Evolutionary conservation across 352 stramenopile genomes (phyloP).

Genomic region (Stramenopiles sp.): DNA sequence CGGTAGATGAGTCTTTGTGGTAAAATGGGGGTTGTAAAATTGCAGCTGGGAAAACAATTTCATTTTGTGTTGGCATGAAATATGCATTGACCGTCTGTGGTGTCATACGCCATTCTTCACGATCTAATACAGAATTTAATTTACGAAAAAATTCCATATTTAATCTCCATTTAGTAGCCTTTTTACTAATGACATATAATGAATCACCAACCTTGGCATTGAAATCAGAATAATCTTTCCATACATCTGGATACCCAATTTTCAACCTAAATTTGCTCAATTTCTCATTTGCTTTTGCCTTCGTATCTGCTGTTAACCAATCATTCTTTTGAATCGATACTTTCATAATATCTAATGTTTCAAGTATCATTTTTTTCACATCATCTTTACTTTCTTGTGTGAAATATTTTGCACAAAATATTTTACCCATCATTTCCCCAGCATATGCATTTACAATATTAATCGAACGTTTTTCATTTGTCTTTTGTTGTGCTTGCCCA

Average conservation of each 20-base stretch:
- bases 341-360: not conserved
- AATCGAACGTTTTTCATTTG: too few species aligned
- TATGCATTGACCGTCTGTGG: constrained; percentile 74
- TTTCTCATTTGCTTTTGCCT: not conserved
- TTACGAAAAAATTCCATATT: constrained; percentile 17
- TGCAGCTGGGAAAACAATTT: constrained; percentile 84
- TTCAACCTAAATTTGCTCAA: constrained; percentile 39
- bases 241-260: constrained; percentile 41
- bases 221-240: constrained; percentile 32
- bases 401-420: not conserved
- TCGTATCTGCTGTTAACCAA: constrained; percentile 11
- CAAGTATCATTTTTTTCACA: constrained; percentile 1
- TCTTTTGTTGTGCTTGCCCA: too few species aligned
- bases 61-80: constrained; percentile 41
- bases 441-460: constrained; percentile 8
- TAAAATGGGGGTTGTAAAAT: constrained; percentile 87
- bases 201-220: constrained; percentile 16
- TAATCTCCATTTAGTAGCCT: constrained; percentile 9
- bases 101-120: constrained; percentile 71
- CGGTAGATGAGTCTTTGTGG: constrained; percentile 37
- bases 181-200: constrained; percentile 9
- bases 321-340: constrained; percentile 9
- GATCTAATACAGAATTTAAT: constrained; percentile 28
- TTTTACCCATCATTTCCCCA: constrained; percentile 6
- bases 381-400: too few species aligned